Base-by-base conservation (phyloP, 768 basidiomycete species). In the Rhodotorula babjevae region DNA sequence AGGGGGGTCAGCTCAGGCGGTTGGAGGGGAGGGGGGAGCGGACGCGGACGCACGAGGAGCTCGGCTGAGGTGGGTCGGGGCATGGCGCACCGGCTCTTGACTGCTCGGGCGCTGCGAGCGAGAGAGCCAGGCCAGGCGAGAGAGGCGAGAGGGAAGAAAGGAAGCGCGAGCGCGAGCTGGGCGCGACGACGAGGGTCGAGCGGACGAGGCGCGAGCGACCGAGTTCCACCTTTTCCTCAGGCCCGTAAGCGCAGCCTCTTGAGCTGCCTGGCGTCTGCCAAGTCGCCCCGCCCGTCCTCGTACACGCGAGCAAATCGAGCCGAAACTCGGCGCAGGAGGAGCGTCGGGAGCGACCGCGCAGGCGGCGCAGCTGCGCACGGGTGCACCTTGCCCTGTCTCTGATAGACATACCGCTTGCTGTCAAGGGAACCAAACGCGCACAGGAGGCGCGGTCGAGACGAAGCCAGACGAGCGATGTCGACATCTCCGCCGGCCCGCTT, bases 21-120 rank as follows among this genome's bases (percentile, higher is more conserved):
- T 52, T 12, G 42, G 23, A 40, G 27, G 53, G 15, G 21, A 56
- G 27, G 9, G 23, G 10, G n/a, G n/a, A n/a, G n/a, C n/a, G 18
- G 40, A 46, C 44, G 44, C 42, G 14, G 44, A 23, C 69, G 36
- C 29, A 70, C 69, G 7, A 65, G 50, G 23, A 70, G 6, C 25
- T 70, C 63, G 0, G 69, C 58, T 2, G 63, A 52, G 8, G 58
- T 36, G 10, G 58, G 69, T 2, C 44, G 12, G 14, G 55, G 56
- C 68, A 69, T 69, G 29, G 46, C 33, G 44, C 8, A 14, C 44
- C 5, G 44, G 44, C 18, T 12, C 2, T 18, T 11, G 44, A 46
- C 8, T 46, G 14, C 14, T 3, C 18, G 44, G 9, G 58, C 6
- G 42, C 9, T 19, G 44, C 16, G 19, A 11, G 36, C 29, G 29